These are phyloP conservation scores for Hansenula lynferdii DNA, from an alignment of 1,139 yeast species.

Conservation along the genomic window DNA sequence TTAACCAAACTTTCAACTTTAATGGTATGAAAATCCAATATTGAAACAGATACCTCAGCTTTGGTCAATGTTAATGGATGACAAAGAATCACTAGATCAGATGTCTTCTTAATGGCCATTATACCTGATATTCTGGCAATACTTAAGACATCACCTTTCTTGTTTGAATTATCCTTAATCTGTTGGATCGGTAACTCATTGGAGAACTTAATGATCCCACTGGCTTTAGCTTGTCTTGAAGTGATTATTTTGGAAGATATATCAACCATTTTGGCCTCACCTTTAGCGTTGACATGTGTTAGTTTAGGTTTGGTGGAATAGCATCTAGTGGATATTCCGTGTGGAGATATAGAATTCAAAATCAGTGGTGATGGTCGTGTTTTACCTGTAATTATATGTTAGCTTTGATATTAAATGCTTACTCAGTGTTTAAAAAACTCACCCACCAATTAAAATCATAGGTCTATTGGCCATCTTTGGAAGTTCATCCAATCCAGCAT, in stretches of 20 bases:
- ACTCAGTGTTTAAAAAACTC: slow-evolving; percentile 10
- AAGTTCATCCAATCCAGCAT: slow-evolving; percentile 43
- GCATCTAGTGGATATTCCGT: slow-evolving; percentile 6
- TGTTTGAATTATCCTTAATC: slow-evolving; percentile 30
- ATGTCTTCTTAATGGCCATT: slow-evolving; percentile 43
- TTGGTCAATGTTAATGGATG: slow-evolving; percentile 40
- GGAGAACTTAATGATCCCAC: slow-evolving; percentile 35
- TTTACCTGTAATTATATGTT: neutral
- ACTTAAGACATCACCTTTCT: slow-evolving; percentile 46
- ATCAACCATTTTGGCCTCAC: slow-evolving; percentile 46
- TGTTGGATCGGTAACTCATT: slow-evolving; percentile 25
- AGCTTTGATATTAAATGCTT: neutral
- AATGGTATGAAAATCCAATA: slow-evolving; percentile 20
- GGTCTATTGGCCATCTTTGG: slow-evolving; percentile 43
- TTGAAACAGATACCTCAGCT: slow-evolving; percentile 27
- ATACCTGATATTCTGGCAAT: slow-evolving; percentile 45
- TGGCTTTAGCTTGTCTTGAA: slow-evolving; percentile 36
- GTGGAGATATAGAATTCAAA: too few relatives aligned
- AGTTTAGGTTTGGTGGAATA: slow-evolving; percentile 19
- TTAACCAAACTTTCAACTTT: slow-evolving; percentile 31
- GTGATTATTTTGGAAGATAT: slow-evolving; percentile 34
- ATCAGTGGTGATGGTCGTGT: neutral
- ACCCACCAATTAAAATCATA: slow-evolving; percentile 51
- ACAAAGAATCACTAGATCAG: slow-evolving; percentile 41
- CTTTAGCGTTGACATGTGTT: slow-evolving; percentile 37